Base-by-base conservation (phyloP, 495 filamentous ascomycete species). In the Lasiosphaeria hispida region DNA sequence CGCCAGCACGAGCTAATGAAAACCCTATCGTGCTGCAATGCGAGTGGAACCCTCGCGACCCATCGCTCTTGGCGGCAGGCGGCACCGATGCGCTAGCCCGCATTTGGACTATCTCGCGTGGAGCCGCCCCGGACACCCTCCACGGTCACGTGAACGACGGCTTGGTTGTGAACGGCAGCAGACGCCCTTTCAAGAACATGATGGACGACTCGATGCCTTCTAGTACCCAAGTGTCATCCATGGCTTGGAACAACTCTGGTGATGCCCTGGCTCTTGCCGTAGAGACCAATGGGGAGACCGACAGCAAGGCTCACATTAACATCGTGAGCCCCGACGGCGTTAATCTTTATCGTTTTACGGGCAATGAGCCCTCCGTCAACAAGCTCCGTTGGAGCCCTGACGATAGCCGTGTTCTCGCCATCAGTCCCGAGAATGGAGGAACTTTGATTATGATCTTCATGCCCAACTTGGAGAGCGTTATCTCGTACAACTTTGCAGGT, bases 11-110 rank as follows among this genome's bases (percentile, higher is more conserved):
- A 62, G 66, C 71, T 58, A 71, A 66, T 65, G 74, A 74, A 72
- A 76, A 74, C 67, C 77, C 78, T 69, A 71, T 82, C 57, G 72
- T 92, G 77, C 80, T 89, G 61, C 81, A 83, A 51, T 83, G 85
- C 73, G 77, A 85, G 70, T 95, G 89, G 88, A 89, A 88, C 65
- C 90, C 90, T 49, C 74, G 72, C 57, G 85, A 92, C 77, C 81
- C 90, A 58, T 85, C 82, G 37, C 74, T 89, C 68, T 79, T 95
- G 70, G 87, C 86, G 63, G 84, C 85, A 60, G 85, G 84, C 69
- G 88, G 89, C 66, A 81, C 77, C 66, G 86, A 91, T 70, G 83
- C 85, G 70, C 86, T 90, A 80, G 89, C 88, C 75, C 86, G 84
- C 59, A 75, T 94, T 71, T 93, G 88, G 88, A 88, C 83, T 62